Evolutionary conservation across 805 yeast species (phyloP).

Genomic region (Cyberlindnera veronae): DNA sequence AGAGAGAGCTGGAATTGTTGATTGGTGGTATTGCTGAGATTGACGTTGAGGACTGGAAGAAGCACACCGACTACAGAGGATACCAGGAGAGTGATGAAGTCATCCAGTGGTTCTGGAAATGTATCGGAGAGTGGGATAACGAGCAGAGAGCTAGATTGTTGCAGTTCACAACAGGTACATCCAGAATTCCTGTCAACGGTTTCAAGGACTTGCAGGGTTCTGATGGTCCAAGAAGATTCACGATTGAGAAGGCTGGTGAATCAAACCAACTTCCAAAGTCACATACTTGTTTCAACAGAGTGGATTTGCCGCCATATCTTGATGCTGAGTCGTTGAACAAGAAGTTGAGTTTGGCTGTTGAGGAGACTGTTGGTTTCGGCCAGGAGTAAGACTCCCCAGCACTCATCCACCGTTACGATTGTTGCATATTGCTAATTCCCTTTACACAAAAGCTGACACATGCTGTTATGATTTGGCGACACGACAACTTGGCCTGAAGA

Average conservation of each 20-base stretch:
- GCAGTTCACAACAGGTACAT: constrained; percentile 98
- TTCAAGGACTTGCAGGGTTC: constrained; percentile 98
- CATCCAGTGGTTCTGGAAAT: constrained; percentile 98
- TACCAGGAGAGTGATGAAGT: constrained; percentile 96
- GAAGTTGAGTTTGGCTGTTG: constrained; percentile 93
- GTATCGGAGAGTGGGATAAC: constrained; percentile 89
- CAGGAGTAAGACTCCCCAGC: constrained; percentile 57
- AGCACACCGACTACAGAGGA: constrained; percentile 97
- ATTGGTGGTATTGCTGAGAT: constrained; percentile 98
- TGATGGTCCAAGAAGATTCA: constrained; percentile 98
- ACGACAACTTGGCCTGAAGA: too few species aligned
- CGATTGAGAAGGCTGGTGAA: constrained; percentile 98
- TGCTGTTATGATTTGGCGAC: too few species aligned
- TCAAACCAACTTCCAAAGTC: constrained; percentile 90
- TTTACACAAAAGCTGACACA: too few species aligned
- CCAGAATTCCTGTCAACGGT: constrained; percentile 98
- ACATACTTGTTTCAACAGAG: constrained; percentile 98
- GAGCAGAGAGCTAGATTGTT: constrained; percentile 94
- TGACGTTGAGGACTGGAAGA: constrained; percentile 98
- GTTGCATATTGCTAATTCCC: neutral
- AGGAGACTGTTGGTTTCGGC: constrained; percentile 98
- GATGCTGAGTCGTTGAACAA: constrained; percentile 82
- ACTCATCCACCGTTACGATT: neutral
- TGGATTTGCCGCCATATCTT: constrained; percentile 91
- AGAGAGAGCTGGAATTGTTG: constrained; percentile 91